Evolutionary conservation across 805 yeast genomes (phyloP).

Genomic region (Naumovozyma baii): DNA sequence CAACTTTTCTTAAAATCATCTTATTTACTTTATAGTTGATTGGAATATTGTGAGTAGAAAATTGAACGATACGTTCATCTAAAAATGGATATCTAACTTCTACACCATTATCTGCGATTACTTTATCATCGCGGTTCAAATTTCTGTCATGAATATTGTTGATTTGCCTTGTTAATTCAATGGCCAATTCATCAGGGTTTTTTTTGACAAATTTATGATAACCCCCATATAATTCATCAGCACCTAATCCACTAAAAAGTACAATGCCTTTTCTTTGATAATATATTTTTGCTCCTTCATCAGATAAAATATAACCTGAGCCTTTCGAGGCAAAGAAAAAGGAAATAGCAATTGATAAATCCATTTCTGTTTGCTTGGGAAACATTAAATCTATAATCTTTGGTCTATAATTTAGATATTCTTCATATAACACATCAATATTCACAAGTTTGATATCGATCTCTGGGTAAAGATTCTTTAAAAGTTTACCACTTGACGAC

Average conservation of each 20-base stretch:
- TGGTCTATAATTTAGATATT: slow-evolving; percentile 42
- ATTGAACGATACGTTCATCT: slow-evolving; percentile 49
- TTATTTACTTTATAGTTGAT: slow-evolving; percentile 44
- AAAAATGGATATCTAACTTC: slow-evolving; percentile 85
- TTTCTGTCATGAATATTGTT: slow-evolving; percentile 68
- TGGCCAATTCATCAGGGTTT: slow-evolving; percentile 37
- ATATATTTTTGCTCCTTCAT: slow-evolving; percentile 1
- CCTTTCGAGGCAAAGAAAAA: slow-evolving; percentile 83
- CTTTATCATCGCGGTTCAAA: slow-evolving; percentile 86
- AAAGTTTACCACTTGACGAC: slow-evolving; percentile 44
- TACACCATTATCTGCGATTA: slow-evolving; percentile 75
- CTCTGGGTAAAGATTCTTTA: slow-evolving; percentile 37
- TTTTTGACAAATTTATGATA: slow-evolving; percentile 67
- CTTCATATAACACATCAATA: slow-evolving; percentile 62
- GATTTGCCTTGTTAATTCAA: slow-evolving; percentile 63
- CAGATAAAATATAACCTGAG: slow-evolving; percentile 26
- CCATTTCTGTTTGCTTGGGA: slow-evolving; percentile 91
- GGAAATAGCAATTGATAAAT: slow-evolving; percentile 87
- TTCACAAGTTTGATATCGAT: slow-evolving; percentile 47
- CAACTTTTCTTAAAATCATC: slow-evolving; percentile 51
- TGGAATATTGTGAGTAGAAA: slow-evolving; percentile 39
- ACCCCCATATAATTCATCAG: slow-evolving; percentile 95
- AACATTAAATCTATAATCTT: slow-evolving; percentile 58
- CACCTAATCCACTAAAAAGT: slow-evolving; percentile 86
- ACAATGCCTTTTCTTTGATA: slow-evolving; percentile 56